phyloP scores from a whole-genome alignment of 1,284 basidiomycete species.

The Stereum hirsutum region DNA sequence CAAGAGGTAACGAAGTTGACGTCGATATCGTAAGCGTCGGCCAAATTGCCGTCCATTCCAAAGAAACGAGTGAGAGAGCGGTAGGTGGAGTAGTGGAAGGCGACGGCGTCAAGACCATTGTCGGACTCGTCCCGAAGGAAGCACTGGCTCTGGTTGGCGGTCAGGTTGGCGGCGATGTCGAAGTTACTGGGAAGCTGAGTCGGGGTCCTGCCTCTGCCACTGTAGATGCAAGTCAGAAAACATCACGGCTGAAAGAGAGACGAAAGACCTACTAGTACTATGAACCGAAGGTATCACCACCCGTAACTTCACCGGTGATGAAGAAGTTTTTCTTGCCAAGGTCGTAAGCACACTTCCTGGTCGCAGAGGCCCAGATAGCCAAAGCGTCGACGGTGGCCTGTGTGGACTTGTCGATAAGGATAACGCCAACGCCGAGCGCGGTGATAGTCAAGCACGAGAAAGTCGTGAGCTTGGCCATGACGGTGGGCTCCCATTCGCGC shows the following conservation, averaged over 20 bases:
- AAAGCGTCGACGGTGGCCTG: constrained; percentile 82
- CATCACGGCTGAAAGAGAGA: constrained; percentile 3
- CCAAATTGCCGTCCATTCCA: constrained; percentile 88
- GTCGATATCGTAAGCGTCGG: constrained; percentile 78
- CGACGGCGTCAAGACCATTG: constrained; percentile 66
- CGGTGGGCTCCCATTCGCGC: constrained; percentile 76
- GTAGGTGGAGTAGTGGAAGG: constrained; percentile 91
- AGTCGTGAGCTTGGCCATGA: constrained; percentile 65
- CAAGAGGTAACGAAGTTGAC: constrained; percentile 79
- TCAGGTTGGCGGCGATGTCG: constrained; percentile 58
- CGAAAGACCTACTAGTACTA: constrained; percentile 61
- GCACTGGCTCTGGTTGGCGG: constrained; percentile 51
- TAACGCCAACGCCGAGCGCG: constrained; percentile 83
- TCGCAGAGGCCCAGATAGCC: constrained; percentile 64
- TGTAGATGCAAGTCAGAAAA: constrained; percentile 16
- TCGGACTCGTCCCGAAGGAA: constrained; percentile 65
- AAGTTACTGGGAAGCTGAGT: constrained; percentile 57
- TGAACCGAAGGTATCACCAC: constrained; percentile 83
- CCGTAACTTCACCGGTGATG: constrained; percentile 90
- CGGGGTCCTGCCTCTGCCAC: constrained; percentile 80
- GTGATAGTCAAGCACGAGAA: constrained; percentile 82
- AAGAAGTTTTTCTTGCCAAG: constrained; percentile 81
- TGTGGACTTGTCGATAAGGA: constrained; percentile 90
- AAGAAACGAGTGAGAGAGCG: constrained; percentile 77
- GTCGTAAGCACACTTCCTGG: constrained; percentile 61